Base-by-base conservation (phyloP, 2,329 filamentous ascomycete species). In the Alternaria postmessia region DNA sequence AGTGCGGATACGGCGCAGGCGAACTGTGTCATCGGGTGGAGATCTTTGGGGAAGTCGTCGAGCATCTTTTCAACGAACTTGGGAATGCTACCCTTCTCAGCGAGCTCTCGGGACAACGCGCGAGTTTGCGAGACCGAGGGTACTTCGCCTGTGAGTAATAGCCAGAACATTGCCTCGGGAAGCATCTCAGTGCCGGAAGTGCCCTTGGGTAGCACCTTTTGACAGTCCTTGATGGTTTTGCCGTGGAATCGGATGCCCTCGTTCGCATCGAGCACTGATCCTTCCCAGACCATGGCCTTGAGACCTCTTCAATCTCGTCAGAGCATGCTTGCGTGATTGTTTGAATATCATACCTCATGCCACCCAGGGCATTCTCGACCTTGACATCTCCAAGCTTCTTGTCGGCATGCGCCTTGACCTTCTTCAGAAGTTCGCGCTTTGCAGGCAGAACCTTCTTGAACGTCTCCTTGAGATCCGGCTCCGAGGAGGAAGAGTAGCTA, bases 81-180 rank as follows among this genome's bases (percentile, higher is more conserved):
- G 24, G 95, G 95, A 52, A 99, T 87, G 71, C 87, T 83, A 22
- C 91, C 91, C 82, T 97, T 90, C 78, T 94, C 90, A 52, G 95
- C 95, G 24, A 98, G 85, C 79, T 98, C 90, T 59, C 89, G 88
- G 47, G 93, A 96, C 72, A 99, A 89, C 44, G 82, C 84, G 72
- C 94, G 91, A 64, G 95, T 88, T 81, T 99, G 95, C 64, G 83
- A 83, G 22, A 89, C 90, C 1, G 91, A 92, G 24, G 95, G 95
- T 22, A 98, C 91, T 80, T 96, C 87, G 61, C 95, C 95, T 9
- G 95, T 99, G 70, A 99, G 85, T 51, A 99, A 88, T 42, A 98
- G 88, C 95, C 95, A 99, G 86, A 99, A 99, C 95, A 99, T 99
- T 80, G 94, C 89, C 82, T 99, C 95, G 48, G 95, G 95, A 12